Evolutionary conservation across 192 early-diverging fungal genomes (phyloP).

Genomic region (Rhizoclosmatium globosum): DNA sequence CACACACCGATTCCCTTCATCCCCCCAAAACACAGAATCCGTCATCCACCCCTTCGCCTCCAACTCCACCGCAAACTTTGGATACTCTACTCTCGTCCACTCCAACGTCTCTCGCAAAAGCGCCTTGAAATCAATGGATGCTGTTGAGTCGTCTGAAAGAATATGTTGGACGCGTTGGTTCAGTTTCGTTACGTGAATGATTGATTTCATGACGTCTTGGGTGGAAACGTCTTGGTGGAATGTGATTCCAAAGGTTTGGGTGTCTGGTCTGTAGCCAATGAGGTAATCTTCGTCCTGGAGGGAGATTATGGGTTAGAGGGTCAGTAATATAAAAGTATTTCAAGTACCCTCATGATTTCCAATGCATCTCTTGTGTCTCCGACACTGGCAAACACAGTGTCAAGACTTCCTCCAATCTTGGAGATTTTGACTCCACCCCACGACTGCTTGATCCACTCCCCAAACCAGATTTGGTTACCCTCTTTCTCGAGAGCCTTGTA

Average conservation of each 20-base stretch:
- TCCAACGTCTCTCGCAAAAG: slow-evolving; percentile 47
- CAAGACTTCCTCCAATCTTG: slow-evolving; percentile 55
- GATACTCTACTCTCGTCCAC: slow-evolving; percentile 59
- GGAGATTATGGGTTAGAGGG: neutral
- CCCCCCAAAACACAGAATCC: slow-evolving; percentile 68
- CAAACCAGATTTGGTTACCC: slow-evolving; percentile 60
- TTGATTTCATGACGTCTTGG: slow-evolving; percentile 67
- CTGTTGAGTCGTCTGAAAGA: neutral
- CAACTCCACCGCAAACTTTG: slow-evolving; percentile 58
- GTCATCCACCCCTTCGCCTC: slow-evolving; percentile 65
- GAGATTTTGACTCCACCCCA: slow-evolving; percentile 43
- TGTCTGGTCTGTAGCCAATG: slow-evolving; percentile 49
- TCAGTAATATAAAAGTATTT: neutral
- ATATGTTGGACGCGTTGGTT: slow-evolving; percentile 2
- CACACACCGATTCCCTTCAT: slow-evolving; percentile 43
- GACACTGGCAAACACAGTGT: slow-evolving; percentile 55
- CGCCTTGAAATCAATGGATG: slow-evolving; percentile 33
- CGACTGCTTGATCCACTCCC: slow-evolving; percentile 59
- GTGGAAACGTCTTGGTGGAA: slow-evolving; percentile 60
- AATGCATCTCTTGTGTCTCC: slow-evolving; percentile 38
- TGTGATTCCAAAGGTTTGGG: slow-evolving; percentile 49
- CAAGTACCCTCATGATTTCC: slow-evolving; percentile 48
- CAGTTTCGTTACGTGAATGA: slow-evolving; percentile 60
- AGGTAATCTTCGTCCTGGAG: slow-evolving; percentile 69
- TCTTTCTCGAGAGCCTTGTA: slow-evolving; percentile 48